A percentile compares a stretch with the other conserved stretches of the same genome.
These are phyloP conservation scores for Holtermannia corniformis DNA, from an alignment of 768 basidiomycete species.

Conservation along the genomic window DNA sequence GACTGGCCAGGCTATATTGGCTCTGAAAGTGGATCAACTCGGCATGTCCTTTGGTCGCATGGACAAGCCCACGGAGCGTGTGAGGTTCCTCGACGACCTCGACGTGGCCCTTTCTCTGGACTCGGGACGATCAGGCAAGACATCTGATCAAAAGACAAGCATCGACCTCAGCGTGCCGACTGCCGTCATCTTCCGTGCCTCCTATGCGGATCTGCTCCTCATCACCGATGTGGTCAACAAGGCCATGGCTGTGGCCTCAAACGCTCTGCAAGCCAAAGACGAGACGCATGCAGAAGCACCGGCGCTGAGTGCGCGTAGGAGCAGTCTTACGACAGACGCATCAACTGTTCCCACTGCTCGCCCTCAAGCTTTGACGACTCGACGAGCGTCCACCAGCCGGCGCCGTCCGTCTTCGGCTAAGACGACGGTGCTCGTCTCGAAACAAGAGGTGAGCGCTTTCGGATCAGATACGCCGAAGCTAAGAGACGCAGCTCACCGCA, in stretches of 20 bases:
- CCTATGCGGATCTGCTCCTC: constrained; percentile 83
- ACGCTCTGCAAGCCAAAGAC: constrained; percentile 12
- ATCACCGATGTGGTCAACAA: constrained; percentile 62
- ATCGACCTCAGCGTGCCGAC: constrained; percentile 66
- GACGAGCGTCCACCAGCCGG: constrained; percentile 17
- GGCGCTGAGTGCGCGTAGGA: not conserved
- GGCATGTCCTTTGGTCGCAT: constrained; percentile 92
- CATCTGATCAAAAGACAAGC: constrained; percentile 55
- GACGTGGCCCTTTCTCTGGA: constrained; percentile 82
- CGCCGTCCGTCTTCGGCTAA: constrained; percentile 24
- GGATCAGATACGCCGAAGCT: constrained; percentile 3
- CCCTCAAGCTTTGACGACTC: constrained; percentile 12
- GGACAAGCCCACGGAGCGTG: constrained; percentile 70
- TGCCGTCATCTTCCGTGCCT: constrained; percentile 86
- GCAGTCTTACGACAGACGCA: constrained; percentile 12
- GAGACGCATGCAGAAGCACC: not conserved
- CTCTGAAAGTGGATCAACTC: constrained; percentile 65
- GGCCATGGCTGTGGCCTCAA: constrained; percentile 63
- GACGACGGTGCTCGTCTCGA: constrained; percentile 55
- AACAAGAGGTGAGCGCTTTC: constrained; percentile 59
- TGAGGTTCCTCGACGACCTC: constrained; percentile 86
- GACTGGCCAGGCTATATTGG: constrained; percentile 57
- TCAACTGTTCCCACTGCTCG: constrained; percentile 25
- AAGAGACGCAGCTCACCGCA: constrained; percentile 57
- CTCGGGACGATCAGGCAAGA: constrained; percentile 48